These are phyloP conservation scores for Pyracantha coccinea DNA, from an alignment of 331 rosid species.

Conservation along the genomic window DNA sequence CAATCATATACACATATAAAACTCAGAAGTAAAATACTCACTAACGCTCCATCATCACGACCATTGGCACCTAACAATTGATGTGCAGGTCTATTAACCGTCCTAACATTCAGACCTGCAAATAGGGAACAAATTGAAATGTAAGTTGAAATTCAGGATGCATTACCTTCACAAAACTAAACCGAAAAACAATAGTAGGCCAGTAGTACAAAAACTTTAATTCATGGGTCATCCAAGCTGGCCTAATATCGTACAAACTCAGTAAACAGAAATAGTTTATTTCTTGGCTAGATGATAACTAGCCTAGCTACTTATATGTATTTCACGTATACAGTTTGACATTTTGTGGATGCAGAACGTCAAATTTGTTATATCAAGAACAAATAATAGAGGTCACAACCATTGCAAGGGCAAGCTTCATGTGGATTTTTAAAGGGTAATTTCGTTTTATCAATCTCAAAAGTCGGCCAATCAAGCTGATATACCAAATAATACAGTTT, in stretches of 20 bases:
- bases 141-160: background rate
- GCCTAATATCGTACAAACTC: background rate
- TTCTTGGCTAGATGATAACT: background rate
- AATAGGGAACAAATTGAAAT: background rate
- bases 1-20: background rate
- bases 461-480: background rate
- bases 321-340: background rate
- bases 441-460: background rate
- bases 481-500: background rate
- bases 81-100: conserved; percentile 82
- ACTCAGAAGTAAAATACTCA: conserved; percentile 37
- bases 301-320: background rate
- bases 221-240: background rate
- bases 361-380: background rate
- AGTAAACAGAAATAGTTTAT: background rate
- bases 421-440: background rate
- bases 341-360: background rate
- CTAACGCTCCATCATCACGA: conserved; percentile 89
- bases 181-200: background rate
- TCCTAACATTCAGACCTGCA: conserved; percentile 73
- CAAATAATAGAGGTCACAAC: background rate
- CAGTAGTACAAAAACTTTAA: background rate
- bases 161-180: background rate
- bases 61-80: conserved; percentile 92
- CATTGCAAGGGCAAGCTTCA: background rate